A percentile compares a stretch with the other conserved stretches of the same genome.
phyloP scores from a whole-genome alignment of 2,329 filamentous ascomycete species.

The Thielaviopsis populi region DNA sequence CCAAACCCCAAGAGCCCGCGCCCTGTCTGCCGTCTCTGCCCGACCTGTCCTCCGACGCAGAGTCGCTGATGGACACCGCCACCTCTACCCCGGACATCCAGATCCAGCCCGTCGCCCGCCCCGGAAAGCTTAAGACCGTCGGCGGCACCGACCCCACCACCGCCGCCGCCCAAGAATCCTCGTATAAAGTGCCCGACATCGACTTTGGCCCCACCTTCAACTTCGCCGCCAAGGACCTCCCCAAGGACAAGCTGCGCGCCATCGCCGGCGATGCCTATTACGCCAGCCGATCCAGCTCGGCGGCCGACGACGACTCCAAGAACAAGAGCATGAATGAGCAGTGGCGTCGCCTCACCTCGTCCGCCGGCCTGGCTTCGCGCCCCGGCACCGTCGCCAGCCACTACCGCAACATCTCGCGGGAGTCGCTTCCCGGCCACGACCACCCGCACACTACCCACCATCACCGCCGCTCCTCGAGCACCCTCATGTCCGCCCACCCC shows the following conservation, averaged over 20 bases:
- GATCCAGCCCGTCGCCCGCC: background rate
- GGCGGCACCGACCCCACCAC: conserved; percentile 31
- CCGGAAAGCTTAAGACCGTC: conserved; percentile 62
- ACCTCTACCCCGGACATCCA: conserved; percentile 46
- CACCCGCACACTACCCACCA: background rate
- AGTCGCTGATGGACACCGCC: conserved; percentile 23
- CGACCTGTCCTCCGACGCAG: conserved; percentile 4
- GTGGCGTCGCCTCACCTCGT: conserved; percentile 15
- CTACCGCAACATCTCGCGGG: conserved; percentile 14
- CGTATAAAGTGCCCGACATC: conserved; percentile 52
- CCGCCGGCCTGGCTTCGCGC: background rate
- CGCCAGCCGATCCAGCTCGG: background rate
- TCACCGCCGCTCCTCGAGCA: conserved; percentile 7
- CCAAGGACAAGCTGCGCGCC: conserved; percentile 13
- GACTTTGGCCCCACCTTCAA: conserved; percentile 79
- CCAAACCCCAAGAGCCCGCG: background rate
- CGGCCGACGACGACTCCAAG: background rate
- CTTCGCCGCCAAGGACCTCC: conserved; percentile 28
- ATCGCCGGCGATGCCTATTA: conserved; percentile 5
- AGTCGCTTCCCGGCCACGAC: conserved; percentile 1
- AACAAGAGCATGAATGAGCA: conserved; percentile 15
- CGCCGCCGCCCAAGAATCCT: conserved; percentile 17
- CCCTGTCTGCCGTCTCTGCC: conserved; percentile 8
- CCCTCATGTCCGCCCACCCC: conserved; percentile 2
- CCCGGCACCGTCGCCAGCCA: conserved; percentile 11